These are phyloP conservation scores for Auriscalpium orientale DNA, from an alignment of 768 basidiomycete species.

Conservation along the genomic window DNA sequence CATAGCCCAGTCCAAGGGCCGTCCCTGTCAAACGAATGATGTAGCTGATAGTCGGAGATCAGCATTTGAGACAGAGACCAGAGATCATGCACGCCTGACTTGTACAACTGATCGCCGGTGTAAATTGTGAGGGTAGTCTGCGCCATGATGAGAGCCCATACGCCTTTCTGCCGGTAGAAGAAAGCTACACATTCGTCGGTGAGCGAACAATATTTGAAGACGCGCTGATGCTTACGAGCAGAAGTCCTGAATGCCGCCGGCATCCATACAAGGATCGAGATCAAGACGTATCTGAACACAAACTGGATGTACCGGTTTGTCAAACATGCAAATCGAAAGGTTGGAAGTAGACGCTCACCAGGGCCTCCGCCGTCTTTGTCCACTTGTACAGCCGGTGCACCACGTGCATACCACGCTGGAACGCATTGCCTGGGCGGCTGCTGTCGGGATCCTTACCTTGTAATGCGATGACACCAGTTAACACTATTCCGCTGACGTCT, in stretches of 20 bases:
- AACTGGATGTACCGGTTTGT: slow-evolving; percentile 26
- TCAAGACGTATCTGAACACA: slow-evolving; percentile 40
- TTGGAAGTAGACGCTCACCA: slow-evolving; percentile 19
- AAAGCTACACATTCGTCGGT: slow-evolving; percentile 24
- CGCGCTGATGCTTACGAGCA: slow-evolving; percentile 31
- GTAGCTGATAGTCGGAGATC: slow-evolving; percentile 24
- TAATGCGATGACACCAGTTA: neutral
- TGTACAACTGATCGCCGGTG: slow-evolving; percentile 49
- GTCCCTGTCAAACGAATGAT: slow-evolving; percentile 40
- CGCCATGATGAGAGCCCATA: slow-evolving; percentile 56
- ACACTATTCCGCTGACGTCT: neutral
- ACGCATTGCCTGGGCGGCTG: slow-evolving; percentile 33
- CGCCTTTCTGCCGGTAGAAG: slow-evolving; percentile 36
- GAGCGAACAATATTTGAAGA: neutral
- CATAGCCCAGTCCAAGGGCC: slow-evolving; percentile 37
- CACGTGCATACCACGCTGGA: slow-evolving; percentile 32
- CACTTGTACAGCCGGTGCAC: slow-evolving; percentile 32
- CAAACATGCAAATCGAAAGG: too few relatives aligned
- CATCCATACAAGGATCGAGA: slow-evolving; percentile 45
- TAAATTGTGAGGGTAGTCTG: slow-evolving; percentile 52
- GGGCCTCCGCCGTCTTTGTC: slow-evolving; percentile 33
- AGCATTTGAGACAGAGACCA: neutral
- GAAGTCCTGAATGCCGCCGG: slow-evolving; percentile 34
- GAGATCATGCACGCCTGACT: slow-evolving; percentile 21
- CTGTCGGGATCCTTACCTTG: slow-evolving; percentile 41